A percentile compares a stretch with the other conserved stretches of the same genome.
Evolutionary conservation across 2,329 filamentous ascomycete genomes (phyloP).

Genomic region (Aspergillus udagawae): DNA sequence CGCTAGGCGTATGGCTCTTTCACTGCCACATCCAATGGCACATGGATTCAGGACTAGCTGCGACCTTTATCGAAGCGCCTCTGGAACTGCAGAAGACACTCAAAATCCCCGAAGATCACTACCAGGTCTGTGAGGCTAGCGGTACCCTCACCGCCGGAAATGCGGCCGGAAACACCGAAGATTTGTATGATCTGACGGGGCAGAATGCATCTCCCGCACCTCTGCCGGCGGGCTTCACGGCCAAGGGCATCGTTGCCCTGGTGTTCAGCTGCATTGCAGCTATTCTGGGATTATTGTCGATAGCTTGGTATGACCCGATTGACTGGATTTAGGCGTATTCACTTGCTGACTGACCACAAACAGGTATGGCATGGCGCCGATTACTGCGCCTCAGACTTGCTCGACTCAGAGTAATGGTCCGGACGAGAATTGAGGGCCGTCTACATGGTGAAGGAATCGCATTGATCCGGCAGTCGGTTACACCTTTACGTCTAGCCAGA

Average conservation of each 20-base stretch:
- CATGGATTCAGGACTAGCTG: conserved; percentile 48
- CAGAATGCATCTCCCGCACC: conserved; percentile 53
- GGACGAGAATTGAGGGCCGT: not conserved
- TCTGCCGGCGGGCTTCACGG: conserved; percentile 65
- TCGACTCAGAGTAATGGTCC: not conserved
- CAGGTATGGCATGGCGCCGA: not conserved
- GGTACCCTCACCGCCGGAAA: conserved; percentile 59
- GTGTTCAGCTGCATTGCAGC: conserved; percentile 67
- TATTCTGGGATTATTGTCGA: conserved; percentile 61
- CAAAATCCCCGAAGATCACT: conserved; percentile 1
- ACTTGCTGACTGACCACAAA: not conserved
- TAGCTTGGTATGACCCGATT: conserved; percentile 55
- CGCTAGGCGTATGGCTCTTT: conserved; percentile 38
- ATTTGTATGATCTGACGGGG: conserved; percentile 60
- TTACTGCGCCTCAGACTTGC: not conserved
- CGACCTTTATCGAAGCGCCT: conserved; percentile 50
- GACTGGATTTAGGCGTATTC: too few relatives aligned
- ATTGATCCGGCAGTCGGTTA: not conserved
- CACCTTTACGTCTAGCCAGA: not conserved
- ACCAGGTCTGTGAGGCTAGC: conserved; percentile 32
- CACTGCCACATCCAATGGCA: conserved; percentile 51
- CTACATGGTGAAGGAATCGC: not conserved
- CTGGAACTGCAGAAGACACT: conserved; percentile 17
- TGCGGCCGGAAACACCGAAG: conserved; percentile 64
- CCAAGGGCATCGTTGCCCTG: conserved; percentile 66